Percentiles rank a stretch among this genome's conserved stretches.
These are phyloP conservation scores for Pestalotiopsis sp. DNA, from an alignment of 2,329 filamentous ascomycete species.

Conservation along the genomic window DNA sequence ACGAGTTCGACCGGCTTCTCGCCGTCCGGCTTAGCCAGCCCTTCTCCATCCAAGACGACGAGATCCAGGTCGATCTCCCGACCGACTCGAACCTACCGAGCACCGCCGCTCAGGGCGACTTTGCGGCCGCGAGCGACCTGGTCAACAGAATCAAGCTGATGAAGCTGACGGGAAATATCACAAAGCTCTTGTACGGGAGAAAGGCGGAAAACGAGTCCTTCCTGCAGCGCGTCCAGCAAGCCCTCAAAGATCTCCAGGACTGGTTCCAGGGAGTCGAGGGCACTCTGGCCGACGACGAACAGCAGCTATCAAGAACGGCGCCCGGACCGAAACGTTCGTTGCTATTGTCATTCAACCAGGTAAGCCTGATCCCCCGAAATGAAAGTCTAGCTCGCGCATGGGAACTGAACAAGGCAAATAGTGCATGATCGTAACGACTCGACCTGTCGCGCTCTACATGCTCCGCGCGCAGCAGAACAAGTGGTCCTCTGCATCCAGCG, in stretches of 20 bases:
- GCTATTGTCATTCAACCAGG: constrained; percentile 20
- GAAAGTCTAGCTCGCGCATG: not conserved
- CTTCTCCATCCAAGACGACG: constrained; percentile 48
- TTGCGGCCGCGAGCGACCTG: constrained; percentile 33
- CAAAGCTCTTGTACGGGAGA: constrained; percentile 35
- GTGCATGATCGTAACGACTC: constrained; percentile 36
- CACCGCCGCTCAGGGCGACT: constrained; percentile 23
- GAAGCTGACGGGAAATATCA: constrained; percentile 28
- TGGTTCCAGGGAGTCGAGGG: constrained; percentile 37
- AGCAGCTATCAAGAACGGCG: not conserved
- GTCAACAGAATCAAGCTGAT: constrained; percentile 42
- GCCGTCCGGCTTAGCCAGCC: constrained; percentile 51
- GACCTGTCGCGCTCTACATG: constrained; percentile 37
- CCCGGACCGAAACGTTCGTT: constrained; percentile 7
- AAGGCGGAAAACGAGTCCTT: constrained; percentile 23
- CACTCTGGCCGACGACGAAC: constrained; percentile 28
- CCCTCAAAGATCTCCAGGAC: constrained; percentile 33
- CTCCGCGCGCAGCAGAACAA: constrained; percentile 31
- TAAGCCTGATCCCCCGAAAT: too few relatives aligned
- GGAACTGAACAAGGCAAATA: constrained; percentile 11
- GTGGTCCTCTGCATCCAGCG: not conserved
- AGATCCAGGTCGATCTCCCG: constrained; percentile 47
- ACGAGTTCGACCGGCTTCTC: constrained; percentile 49
- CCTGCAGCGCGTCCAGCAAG: constrained; percentile 34
- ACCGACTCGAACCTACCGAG: constrained; percentile 33